Evolutionary conservation across 257 asterid genomes (phyloP).

Genomic region (Primulina tabacum): DNA sequence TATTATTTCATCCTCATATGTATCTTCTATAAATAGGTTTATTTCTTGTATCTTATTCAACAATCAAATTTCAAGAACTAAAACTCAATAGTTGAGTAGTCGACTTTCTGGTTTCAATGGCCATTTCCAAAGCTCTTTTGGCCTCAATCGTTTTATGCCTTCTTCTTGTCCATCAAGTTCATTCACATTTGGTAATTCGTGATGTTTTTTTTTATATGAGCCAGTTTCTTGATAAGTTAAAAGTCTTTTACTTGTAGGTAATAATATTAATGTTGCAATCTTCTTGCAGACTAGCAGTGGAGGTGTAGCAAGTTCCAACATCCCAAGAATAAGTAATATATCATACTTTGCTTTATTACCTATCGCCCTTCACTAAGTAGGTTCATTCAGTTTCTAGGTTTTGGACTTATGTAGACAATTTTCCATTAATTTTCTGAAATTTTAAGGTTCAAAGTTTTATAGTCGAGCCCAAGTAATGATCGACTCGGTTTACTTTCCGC

Average conservation of each 20-base stretch:
- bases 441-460: no score
- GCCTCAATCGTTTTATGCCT: slow-evolving; percentile 41
- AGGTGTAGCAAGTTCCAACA: slow-evolving; percentile 26
- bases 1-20: no score
- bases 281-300: slow-evolving; percentile 43
- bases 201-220: not conserved
- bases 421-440: no score
- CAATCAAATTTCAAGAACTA: not conserved
- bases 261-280: not conserved
- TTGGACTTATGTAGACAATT: no score
- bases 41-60: not conserved
- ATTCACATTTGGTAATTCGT: slow-evolving; percentile 40
- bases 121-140: slow-evolving; percentile 36
- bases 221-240: not conserved
- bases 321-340: slow-evolving; percentile 33
- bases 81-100: not conserved
- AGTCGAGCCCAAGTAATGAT: no score
- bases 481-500: no score
- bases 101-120: slow-evolving; percentile 33
- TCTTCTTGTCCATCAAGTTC: slow-evolving; percentile 43
- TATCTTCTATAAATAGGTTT: not conserved
- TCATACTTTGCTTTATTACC: slow-evolving; percentile 1
- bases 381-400: no score
- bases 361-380: no score
- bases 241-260: not conserved